Evolutionary conservation across 148 eudicot genomes (phyloP).

Genomic region (Cornus suecica): DNA sequence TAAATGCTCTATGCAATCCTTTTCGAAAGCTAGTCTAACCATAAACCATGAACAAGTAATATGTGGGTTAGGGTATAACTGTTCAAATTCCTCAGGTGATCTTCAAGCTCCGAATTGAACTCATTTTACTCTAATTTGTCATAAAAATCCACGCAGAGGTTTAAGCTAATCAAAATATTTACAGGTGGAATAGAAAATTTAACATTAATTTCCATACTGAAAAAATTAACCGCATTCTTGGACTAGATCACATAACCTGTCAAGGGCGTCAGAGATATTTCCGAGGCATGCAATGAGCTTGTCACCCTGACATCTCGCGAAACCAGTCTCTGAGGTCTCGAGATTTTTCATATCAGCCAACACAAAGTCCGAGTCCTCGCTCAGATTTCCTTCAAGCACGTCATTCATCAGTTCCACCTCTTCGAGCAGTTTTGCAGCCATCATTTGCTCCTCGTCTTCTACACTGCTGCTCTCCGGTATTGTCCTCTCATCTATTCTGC

Average conservation of each 20-base stretch:
- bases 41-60: too few relatives aligned
- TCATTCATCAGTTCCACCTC: slow-evolving; percentile 50
- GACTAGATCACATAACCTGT: slow-evolving; percentile 44
- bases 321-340: slow-evolving; percentile 30
- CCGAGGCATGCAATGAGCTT: slow-evolving; percentile 55
- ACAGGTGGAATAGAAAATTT: background rate
- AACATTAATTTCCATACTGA: background rate
- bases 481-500: background rate
- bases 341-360: slow-evolving; percentile 30
- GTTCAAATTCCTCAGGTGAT: too few relatives aligned
- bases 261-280: slow-evolving; percentile 45
- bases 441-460: slow-evolving; percentile 29
- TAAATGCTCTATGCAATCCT: too few relatives aligned
- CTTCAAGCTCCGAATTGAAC: background rate
- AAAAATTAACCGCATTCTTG: slow-evolving; percentile 23
- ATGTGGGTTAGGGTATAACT: too few relatives aligned
- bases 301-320: slow-evolving; percentile 49
- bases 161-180: background rate
- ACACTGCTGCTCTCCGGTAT: slow-evolving; percentile 12
- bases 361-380: slow-evolving; percentile 25
- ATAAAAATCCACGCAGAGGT: background rate
- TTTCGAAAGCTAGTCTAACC: too few relatives aligned
- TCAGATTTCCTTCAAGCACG: slow-evolving; percentile 38
- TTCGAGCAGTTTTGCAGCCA: slow-evolving; percentile 46
- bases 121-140: background rate